Conservation (phyloP, 2,329 filamentous ascomycete species). For the Hymenoscyphus scutula region DNA sequence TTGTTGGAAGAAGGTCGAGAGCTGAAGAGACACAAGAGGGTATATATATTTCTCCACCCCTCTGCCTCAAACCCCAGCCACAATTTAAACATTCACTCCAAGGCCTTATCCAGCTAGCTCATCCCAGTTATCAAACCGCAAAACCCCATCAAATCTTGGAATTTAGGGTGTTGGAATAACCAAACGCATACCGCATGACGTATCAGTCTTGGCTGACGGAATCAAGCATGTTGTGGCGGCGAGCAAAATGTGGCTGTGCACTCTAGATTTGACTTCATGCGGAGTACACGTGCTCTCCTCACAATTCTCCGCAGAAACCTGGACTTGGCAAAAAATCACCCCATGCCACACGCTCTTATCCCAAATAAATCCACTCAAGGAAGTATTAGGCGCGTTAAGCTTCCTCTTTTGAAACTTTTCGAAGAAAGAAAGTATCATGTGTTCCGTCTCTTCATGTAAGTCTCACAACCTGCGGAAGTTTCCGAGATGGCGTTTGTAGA, state of each 20-base stretch:
- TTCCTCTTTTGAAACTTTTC: background rate
- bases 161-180: background rate
- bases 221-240: background rate
- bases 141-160: background rate
- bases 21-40: background rate
- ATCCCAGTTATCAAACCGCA: too few species aligned
- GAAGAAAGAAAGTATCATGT: constrained; percentile 3
- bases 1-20: background rate
- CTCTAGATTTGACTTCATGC: too few species aligned
- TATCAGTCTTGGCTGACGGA: background rate
- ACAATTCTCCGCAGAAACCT: background rate
- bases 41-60: background rate
- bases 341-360: constrained; percentile 4
- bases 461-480: constrained; percentile 3
- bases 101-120: background rate
- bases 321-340: background rate
- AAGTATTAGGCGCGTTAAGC: background rate
- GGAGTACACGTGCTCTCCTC: background rate
- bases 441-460: constrained; percentile 6
- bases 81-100: background rate
- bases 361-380: background rate
- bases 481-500: background rate
- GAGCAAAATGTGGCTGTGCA: background rate
- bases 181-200: background rate
- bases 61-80: background rate